Percentiles rank a stretch among this genome's conserved stretches.
These are phyloP conservation scores for Fomes fomentarius DNA, from an alignment of 1,284 basidiomycete genomes.

Conservation along the genomic window DNA sequence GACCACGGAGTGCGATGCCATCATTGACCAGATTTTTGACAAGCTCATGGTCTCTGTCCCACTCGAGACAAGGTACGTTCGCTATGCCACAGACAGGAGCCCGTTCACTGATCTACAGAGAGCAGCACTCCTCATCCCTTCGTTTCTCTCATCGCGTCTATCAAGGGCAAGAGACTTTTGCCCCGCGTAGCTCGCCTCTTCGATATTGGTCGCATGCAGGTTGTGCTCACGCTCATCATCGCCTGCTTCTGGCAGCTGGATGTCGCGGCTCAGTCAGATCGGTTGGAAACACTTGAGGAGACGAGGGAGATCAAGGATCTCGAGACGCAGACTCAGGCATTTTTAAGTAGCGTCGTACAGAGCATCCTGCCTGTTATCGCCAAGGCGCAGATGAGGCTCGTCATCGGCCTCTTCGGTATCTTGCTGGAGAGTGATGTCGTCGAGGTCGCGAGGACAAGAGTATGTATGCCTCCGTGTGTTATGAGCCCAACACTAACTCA, in stretches of 20 bases:
- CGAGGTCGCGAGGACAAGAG: slow-evolving; percentile 74
- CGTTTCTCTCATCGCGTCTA: slow-evolving; percentile 86
- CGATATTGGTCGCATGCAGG: slow-evolving; percentile 79
- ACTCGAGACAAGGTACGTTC: slow-evolving; percentile 78
- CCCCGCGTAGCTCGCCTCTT: slow-evolving; percentile 91
- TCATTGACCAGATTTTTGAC: slow-evolving; percentile 80
- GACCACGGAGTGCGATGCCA: slow-evolving; percentile 52
- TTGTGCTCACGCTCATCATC: slow-evolving; percentile 88
- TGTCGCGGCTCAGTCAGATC: slow-evolving; percentile 76
- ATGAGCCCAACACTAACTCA: neutral
- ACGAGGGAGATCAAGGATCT: slow-evolving; percentile 70
- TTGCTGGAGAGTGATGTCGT: slow-evolving; percentile 82
- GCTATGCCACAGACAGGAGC: neutral
- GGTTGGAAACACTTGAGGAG: slow-evolving; percentile 73
- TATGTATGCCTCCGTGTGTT: slow-evolving; percentile 34
- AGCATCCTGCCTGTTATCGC: slow-evolving; percentile 85
- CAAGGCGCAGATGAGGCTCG: slow-evolving; percentile 77
- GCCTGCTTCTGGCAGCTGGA: slow-evolving; percentile 95
- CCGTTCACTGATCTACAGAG: slow-evolving; percentile 10
- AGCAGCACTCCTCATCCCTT: slow-evolving; percentile 97
- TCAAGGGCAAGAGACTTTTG: slow-evolving; percentile 94
- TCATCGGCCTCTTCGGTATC: slow-evolving; percentile 87
- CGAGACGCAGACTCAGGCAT: slow-evolving; percentile 88
- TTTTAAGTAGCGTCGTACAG: slow-evolving; percentile 86
- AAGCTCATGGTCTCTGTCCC: slow-evolving; percentile 87